These are phyloP conservation scores for Erigeron canadensis DNA, from an alignment of 129 eudicot genomes.

Conservation along the genomic window DNA sequence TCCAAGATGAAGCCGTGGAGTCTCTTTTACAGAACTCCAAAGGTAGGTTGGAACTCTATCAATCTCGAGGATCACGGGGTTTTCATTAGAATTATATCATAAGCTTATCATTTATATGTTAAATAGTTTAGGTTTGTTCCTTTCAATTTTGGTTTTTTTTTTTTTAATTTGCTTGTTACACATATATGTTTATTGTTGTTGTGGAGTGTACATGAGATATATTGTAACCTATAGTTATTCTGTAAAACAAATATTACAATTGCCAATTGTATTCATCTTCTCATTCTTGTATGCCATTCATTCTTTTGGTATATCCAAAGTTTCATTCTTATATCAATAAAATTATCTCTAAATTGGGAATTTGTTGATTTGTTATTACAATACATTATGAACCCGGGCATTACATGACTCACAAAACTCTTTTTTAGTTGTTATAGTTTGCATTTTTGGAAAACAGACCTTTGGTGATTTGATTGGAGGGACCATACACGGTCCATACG, in stretches of 20 bases:
- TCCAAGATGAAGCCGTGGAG: slow-evolving; percentile 37
- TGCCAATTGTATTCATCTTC: slow-evolving; percentile 16
- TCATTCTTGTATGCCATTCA: slow-evolving; percentile 10
- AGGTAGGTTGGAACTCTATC: slow-evolving; percentile 43
- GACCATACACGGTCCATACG: no score
- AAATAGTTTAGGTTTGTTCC: slow-evolving; percentile 8
- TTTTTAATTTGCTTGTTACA: slow-evolving; percentile 17
- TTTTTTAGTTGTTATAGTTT: neutral
- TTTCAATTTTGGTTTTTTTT: slow-evolving; percentile 14
- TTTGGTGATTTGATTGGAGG: neutral
- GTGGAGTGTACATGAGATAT: slow-evolving; percentile 34
- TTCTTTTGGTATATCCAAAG: slow-evolving; percentile 9
- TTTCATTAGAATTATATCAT: slow-evolving; percentile 30
- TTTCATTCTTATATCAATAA: neutral
- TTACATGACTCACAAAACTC: neutral
- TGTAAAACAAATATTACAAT: slow-evolving; percentile 10
- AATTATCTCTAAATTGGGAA: no score
- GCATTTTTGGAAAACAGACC: neutral
- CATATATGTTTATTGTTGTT: slow-evolving; percentile 27
- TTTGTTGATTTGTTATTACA: no score
- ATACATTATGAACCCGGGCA: neutral
- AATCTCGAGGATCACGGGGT: slow-evolving; percentile 48
- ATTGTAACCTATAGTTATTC: slow-evolving; percentile 13
- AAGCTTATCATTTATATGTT: slow-evolving; percentile 10
- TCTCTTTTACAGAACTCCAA: slow-evolving; percentile 34